Conservation (phyloP, 1,284 basidiomycete genomes). For the Hymenochaete sp. region DNA sequence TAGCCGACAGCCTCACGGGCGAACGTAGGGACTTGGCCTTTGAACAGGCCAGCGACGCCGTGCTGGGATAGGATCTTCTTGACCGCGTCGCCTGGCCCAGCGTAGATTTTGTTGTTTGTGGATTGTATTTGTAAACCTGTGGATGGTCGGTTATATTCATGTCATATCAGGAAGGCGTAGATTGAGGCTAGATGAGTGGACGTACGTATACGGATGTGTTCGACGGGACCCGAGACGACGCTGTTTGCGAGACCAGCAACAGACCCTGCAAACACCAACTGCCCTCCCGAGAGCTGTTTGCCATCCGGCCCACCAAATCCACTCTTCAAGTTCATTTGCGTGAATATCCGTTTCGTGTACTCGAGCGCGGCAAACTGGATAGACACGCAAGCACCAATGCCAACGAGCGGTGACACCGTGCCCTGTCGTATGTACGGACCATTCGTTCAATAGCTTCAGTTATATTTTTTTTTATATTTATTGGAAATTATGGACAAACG, state of each 20-base stretch:
- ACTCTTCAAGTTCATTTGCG: conserved; percentile 42
- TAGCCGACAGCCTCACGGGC: conserved; percentile 82
- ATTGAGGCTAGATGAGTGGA: conserved; percentile 19
- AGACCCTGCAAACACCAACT: conserved; percentile 75
- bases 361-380: conserved; percentile 96
- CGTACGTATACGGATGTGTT: conserved; percentile 94
- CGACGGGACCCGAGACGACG: conserved; percentile 90
- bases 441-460: background rate
- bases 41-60: conserved; percentile 83
- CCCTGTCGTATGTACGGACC: conserved; percentile 44
- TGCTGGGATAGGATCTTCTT: conserved; percentile 67
- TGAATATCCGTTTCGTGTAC: conserved; percentile 81
- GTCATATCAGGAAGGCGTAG: conserved; percentile 5
- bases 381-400: conserved; percentile 92
- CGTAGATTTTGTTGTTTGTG: conserved; percentile 60
- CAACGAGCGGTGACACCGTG: conserved; percentile 85
- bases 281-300: conserved; percentile 46
- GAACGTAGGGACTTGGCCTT: conserved; percentile 88
- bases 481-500: background rate
- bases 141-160: background rate
- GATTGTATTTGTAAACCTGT: conserved; percentile 81
- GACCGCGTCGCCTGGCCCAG: conserved; percentile 82
- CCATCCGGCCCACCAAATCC: conserved; percentile 56
- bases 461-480: conserved; percentile 11
- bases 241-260: conserved; percentile 86